A percentile compares a stretch with the other conserved stretches of the same genome.
phyloP scores from a whole-genome alignment of 768 basidiomycete genomes.

The Dentipellis fragilis region DNA sequence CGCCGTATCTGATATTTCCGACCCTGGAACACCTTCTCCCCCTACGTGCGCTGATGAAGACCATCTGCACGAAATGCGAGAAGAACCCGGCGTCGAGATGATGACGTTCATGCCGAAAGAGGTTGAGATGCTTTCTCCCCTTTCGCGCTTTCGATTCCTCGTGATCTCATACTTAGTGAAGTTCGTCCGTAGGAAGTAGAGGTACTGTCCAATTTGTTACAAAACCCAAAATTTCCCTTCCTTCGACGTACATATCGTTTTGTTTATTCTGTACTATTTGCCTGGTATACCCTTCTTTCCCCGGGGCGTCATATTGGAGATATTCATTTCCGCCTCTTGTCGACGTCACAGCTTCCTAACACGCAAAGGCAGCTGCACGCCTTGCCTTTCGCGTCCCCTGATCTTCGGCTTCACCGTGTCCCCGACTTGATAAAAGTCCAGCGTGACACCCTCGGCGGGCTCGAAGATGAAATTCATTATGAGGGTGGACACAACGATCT shows the following conservation, averaged over 20 bases:
- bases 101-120: conserved; percentile 27
- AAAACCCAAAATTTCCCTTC: too few species aligned
- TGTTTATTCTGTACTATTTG: too few species aligned
- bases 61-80: conserved; percentile 20
- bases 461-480: conserved; percentile 4
- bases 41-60: conserved; percentile 19
- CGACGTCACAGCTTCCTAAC: neutral
- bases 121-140: conserved; percentile 12
- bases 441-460: neutral
- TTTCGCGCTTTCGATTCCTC: neutral
- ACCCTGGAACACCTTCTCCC: conserved; percentile 21
- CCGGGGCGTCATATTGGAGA: too few species aligned
- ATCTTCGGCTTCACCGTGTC: conserved; percentile 13
- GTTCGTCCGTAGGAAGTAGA: neutral
- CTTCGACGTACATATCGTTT: too few species aligned
- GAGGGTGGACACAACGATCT: conserved; percentile 6
- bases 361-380: conserved; percentile 9
- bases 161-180: neutral
- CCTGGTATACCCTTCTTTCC: too few species aligned
- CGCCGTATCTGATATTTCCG: conserved; percentile 23
- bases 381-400: conserved; percentile 8
- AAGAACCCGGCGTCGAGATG: conserved; percentile 25
- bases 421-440: conserved; percentile 12
- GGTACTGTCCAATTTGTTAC: too few species aligned
- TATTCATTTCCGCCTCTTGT: too few species aligned